Percentiles rank a stretch among this genome's conserved stretches.
Evolutionary conservation across 495 filamentous ascomycete genomes (phyloP).

Genomic region (Aspergillus cavernicola): DNA sequence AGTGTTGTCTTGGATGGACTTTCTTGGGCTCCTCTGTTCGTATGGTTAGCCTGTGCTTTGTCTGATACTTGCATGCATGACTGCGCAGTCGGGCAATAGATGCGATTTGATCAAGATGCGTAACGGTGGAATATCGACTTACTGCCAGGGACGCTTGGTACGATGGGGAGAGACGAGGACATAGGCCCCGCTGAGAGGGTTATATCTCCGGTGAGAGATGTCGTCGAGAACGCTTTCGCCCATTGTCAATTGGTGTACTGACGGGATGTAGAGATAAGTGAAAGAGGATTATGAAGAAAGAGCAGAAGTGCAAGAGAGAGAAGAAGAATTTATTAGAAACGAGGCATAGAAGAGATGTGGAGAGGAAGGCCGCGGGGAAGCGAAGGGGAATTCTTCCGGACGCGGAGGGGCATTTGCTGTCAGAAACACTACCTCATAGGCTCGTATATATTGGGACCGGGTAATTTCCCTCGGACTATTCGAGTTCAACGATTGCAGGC

Average conservation of each 20-base stretch:
- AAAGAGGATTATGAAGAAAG: too few species aligned
- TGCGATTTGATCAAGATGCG: too few species aligned
- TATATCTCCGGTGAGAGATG: conserved; percentile 93
- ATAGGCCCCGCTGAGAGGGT: conserved; percentile 85
- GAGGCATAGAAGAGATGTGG: background rate
- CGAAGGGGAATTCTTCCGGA: conserved; percentile 6
- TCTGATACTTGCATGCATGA: too few species aligned
- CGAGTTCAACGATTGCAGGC: too few species aligned
- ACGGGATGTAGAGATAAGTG: conserved; percentile 15
- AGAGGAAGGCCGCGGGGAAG: conserved; percentile 12
- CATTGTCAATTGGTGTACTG: conserved; percentile 37
- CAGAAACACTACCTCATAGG: background rate
- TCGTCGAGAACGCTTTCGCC: conserved; percentile 79
- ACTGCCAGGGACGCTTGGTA: conserved; percentile 98
- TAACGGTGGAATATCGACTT: too few species aligned
- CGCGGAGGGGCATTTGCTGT: conserved; percentile 4
- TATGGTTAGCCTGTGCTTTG: conserved; percentile 5
- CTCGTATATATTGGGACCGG: background rate
- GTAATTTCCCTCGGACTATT: conserved; percentile 12
- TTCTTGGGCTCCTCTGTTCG: conserved; percentile 82
- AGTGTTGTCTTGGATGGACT: conserved; percentile 69
- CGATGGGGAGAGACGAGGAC: conserved; percentile 92
- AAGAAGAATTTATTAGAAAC: conserved; percentile 7
- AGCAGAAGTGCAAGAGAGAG: conserved; percentile 1
- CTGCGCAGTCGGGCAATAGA: background rate